These are phyloP conservation scores for Dictyostelium firmibasis DNA, from an alignment of 78 protist species.

Conservation along the genomic window DNA sequence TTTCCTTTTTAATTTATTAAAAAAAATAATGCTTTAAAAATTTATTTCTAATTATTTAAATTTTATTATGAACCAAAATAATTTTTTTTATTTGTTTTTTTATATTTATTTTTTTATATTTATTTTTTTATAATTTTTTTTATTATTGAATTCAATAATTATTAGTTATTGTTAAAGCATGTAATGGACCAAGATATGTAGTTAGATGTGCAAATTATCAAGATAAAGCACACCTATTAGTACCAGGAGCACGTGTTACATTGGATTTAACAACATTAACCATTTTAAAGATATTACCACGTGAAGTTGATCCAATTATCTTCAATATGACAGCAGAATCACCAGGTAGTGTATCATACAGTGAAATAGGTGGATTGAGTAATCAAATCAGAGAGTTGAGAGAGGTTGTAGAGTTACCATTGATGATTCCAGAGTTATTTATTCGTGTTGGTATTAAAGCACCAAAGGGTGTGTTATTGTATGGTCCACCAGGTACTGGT, in stretches of 20 bases:
- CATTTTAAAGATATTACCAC: constrained; percentile 97
- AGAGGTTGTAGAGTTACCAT: constrained; percentile 99
- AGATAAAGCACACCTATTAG: constrained; percentile 87
- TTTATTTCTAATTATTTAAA: not conserved
- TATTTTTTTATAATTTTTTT: not conserved
- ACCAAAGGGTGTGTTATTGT: constrained; percentile 99
- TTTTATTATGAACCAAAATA: not conserved
- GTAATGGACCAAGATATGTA: constrained; percentile 99
- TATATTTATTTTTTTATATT: too few relatives aligned
- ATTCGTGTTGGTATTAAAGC: constrained; percentile 98
- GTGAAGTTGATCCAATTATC: constrained; percentile 99
- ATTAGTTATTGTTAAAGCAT: constrained; percentile 97
- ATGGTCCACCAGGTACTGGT: constrained; percentile 99
- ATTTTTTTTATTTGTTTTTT: not conserved
- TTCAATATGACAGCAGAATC: constrained; percentile 98
- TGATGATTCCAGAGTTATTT: constrained; percentile 99
- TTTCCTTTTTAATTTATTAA: not conserved
- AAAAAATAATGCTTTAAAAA: not conserved
- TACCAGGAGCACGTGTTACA: constrained; percentile 97
- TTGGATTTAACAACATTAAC: constrained; percentile 99
- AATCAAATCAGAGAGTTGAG: constrained; percentile 98
- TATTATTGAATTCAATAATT: too few relatives aligned
- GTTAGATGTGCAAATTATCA: constrained; percentile 96
- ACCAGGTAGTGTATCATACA: constrained; percentile 90
- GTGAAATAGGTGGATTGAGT: constrained; percentile 96